These are phyloP conservation scores for Cubamyces lactineus DNA, from an alignment of 768 basidiomycete genomes.

Conservation along the genomic window DNA sequence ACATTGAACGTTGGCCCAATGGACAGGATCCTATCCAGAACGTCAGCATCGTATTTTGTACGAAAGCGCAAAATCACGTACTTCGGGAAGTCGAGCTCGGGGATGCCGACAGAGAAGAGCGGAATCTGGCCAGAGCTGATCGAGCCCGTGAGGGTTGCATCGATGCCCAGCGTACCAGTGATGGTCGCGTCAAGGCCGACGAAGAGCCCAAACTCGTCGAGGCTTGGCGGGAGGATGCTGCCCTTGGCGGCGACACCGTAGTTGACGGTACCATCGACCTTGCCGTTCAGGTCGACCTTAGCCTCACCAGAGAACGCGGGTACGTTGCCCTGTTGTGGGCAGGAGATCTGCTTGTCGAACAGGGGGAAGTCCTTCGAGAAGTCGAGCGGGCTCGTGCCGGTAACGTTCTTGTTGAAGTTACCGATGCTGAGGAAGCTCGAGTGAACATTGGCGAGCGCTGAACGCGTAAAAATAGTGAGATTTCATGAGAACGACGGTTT, in stretches of 20 bases:
- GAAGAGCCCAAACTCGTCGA: slow-evolving; percentile 21
- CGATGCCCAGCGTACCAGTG: slow-evolving; percentile 42
- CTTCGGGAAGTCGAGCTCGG: slow-evolving; percentile 55
- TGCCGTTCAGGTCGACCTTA: slow-evolving; percentile 33
- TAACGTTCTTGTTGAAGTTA: slow-evolving; percentile 26
- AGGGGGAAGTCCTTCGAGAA: slow-evolving; percentile 27
- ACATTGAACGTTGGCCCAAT: slow-evolving; percentile 53
- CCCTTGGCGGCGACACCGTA: slow-evolving; percentile 48
- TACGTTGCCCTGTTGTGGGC: slow-evolving; percentile 21
- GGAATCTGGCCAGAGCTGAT: slow-evolving; percentile 47
- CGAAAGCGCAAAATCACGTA: slow-evolving; percentile 28
- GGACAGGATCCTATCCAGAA: slow-evolving; percentile 43
- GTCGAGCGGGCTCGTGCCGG: slow-evolving; percentile 22
- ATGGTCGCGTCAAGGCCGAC: slow-evolving; percentile 43
- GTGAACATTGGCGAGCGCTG: slow-evolving; percentile 5
- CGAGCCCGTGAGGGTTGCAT: slow-evolving; percentile 41
- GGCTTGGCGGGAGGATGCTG: slow-evolving; percentile 43
- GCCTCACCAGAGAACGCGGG: slow-evolving; percentile 28
- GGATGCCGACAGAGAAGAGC: slow-evolving; percentile 47
- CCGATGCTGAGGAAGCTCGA: not conserved
- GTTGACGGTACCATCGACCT: slow-evolving; percentile 38
- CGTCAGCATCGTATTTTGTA: not conserved
- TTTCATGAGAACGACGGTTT: no score
- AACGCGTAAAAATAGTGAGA: not conserved
- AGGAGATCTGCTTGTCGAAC: slow-evolving; percentile 27